Base-by-base conservation (phyloP, 1,284 basidiomycete species). In the Ustilago xerochloae region DNA sequence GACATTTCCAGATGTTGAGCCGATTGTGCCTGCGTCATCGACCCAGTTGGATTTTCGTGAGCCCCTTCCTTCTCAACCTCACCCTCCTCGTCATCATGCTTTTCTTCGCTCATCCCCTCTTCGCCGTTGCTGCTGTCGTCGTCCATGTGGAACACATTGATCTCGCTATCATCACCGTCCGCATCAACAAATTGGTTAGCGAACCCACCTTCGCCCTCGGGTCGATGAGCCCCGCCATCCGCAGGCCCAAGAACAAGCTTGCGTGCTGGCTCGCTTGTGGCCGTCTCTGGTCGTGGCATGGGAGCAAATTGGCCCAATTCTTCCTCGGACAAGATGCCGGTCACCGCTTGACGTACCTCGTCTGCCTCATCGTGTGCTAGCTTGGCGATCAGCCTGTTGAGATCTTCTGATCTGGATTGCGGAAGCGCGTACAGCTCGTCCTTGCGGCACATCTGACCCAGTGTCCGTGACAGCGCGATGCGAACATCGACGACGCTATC, bases 401-500 rank as follows among this genome's bases (percentile, higher is more conserved):
- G 63, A 5, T 65, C 61, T 3, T 70, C 45, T 0, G 65, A 65
- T 8, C 73, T 43, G n/a, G 76, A 76, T 30, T 81, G 71, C 0
- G 77, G 58, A 30, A 75, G 63, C 9, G 80, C 79, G 56, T 84
- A 84, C 16, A 84, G 78, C 75, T 75, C 71, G 59, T 81, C 68
- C 32, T 61, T 63, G 45, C 67, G 56, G 36, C 72, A 88, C 50
- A 91, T 84, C 41, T 85, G 83, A 36, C 88, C 88, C 20, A 90
- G 85, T 30, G 92, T 87, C 45, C 92, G 89, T 13, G 94, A 91
- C 1, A 95, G 88, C 7, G 90, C 91, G 62, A 97, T 93, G 41
- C 94, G 89, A 47, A 98, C 93, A 77, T 94, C 94, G 50, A 93
- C 87, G 24, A 97, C 89, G n/a, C 81, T 83, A 64, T 82, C 82